Evolutionary conservation across 2,329 filamentous ascomycete genomes (phyloP), one percentile per base, ranked within the genome.

Genomic region (Cladosporium velox): DNA sequence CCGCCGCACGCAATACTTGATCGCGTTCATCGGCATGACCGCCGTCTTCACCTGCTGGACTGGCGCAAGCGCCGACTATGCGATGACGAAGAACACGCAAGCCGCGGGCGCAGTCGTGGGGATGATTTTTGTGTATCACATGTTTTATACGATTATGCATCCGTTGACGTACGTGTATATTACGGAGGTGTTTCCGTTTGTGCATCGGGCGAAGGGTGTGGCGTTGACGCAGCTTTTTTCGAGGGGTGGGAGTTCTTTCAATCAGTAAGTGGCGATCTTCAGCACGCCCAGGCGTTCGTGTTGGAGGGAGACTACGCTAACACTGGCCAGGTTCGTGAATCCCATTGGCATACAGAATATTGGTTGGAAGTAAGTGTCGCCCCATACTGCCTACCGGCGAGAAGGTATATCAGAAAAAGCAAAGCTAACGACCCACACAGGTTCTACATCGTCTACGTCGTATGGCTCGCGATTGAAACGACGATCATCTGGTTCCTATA

Each of bases 401-500:
- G 11, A 24, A 12, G 41, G 7, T 24, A n/a, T 4, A 18, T 7
- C 10, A 24, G 11, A 5, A 21, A 24, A 2, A 11, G n/a, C 59
- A 32, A 34, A 55, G 7, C 52, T 30, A 18, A 52, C 41, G 11
- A 21, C 2, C 5, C 0, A 1, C 21, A 18, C 28, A 62, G 59
- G 4, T 62, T 62, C 57, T 70, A 66, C 57, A 62, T 70, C 30
- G 65, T 68, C 26, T 68, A 67, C 21, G 55, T 69, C 24, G 67
- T 60, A 4, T 67, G 65, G 65, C 61, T 67, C 6, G 66, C 66
- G 24, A 55, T 70, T n/a, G 68, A 69, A 11, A 65, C 67, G 15
- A 59, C 65, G 6, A 66, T 68, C 24, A 71, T 91, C 72, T 86
- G 86, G 75, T 81, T 92, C 68, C 77, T 82, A 14, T 87, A 86